Evolutionary conservation across 345 rosid species (phyloP).

Genomic region (Aquilaria sinensis): DNA sequence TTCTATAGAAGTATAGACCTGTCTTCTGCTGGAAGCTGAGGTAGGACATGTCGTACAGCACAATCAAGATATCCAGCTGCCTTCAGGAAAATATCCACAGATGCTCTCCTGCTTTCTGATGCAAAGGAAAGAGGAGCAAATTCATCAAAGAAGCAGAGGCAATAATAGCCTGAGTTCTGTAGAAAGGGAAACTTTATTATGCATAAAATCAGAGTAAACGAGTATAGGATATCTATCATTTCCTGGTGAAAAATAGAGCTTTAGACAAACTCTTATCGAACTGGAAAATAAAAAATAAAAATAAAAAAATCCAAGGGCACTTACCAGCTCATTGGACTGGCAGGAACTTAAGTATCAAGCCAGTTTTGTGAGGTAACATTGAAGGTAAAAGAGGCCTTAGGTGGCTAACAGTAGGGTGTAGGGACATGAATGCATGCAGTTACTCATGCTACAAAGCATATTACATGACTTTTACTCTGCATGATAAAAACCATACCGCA

Average conservation of each 20-base stretch:
- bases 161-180: neutral
- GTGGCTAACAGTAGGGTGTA: too few relatives aligned
- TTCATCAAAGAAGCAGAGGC: neutral
- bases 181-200: constrained; percentile 1
- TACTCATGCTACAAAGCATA: too few relatives aligned
- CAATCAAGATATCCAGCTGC: constrained; percentile 97
- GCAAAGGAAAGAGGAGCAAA: constrained; percentile 12
- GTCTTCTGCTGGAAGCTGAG: constrained; percentile 65
- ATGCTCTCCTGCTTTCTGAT: constrained; percentile 79
- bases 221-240: too few relatives aligned
- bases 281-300: too few relatives aligned
- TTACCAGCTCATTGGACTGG: too few relatives aligned
- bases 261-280: too few relatives aligned
- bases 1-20: constrained; percentile 42
- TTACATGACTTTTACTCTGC: too few relatives aligned
- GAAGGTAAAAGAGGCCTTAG: neutral
- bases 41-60: constrained; percentile 86
- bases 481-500: too few relatives aligned
- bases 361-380: neutral
- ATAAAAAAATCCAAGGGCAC: too few relatives aligned
- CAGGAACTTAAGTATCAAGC: neutral
- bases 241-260: too few relatives aligned
- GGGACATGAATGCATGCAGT: too few relatives aligned
- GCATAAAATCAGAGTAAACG: neutral
- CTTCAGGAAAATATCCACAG: constrained; percentile 87